phyloP scores from a whole-genome alignment of 352 stramenopile species.

The Pythium coloratum region DNA sequence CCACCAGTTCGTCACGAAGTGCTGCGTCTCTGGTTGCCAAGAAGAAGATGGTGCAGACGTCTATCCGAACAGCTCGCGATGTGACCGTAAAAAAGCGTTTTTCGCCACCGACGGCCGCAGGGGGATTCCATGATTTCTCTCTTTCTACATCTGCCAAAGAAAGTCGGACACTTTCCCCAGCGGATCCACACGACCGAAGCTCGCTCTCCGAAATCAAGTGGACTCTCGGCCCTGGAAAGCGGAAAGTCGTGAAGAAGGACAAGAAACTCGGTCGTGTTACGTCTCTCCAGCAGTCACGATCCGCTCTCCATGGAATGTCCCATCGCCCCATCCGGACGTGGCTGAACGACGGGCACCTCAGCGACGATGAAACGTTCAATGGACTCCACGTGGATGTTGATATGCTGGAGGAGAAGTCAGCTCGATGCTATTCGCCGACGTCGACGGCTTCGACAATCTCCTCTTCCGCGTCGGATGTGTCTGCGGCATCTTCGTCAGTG shows the following conservation, averaged over 20 bases:
- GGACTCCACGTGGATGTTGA: conserved; percentile 16
- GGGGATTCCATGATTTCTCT: conserved; percentile 20
- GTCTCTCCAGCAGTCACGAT: conserved; percentile 11
- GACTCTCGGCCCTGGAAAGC: conserved; percentile 25
- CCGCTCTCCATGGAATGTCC: not conserved
- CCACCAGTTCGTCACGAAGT: not conserved
- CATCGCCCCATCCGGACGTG: conserved; percentile 15
- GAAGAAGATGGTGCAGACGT: conserved; percentile 24
- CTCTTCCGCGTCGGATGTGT: conserved; percentile 39
- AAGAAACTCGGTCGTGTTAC: conserved; percentile 20
- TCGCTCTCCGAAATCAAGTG: conserved; percentile 29
- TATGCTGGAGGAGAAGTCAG: conserved; percentile 27
- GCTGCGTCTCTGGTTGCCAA: not conserved
- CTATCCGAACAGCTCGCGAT: conserved; percentile 20
- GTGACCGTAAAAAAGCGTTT: conserved; percentile 19
- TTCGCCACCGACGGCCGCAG: not conserved
- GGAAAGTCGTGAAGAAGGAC: conserved; percentile 33
- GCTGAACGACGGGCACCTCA: conserved; percentile 2
- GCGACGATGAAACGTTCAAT: not conserved
- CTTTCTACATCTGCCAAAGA: conserved; percentile 7
- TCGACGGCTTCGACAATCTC: conserved; percentile 44
- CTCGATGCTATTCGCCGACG: conserved; percentile 30
- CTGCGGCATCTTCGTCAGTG: conserved; percentile 38
- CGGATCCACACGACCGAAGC: conserved; percentile 5
- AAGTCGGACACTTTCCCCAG: not conserved